Percentiles rank a stretch among this genome's conserved stretches.
Conservation (phyloP, 805 yeast species). For the Torulaspora delbrueckii region DNA sequence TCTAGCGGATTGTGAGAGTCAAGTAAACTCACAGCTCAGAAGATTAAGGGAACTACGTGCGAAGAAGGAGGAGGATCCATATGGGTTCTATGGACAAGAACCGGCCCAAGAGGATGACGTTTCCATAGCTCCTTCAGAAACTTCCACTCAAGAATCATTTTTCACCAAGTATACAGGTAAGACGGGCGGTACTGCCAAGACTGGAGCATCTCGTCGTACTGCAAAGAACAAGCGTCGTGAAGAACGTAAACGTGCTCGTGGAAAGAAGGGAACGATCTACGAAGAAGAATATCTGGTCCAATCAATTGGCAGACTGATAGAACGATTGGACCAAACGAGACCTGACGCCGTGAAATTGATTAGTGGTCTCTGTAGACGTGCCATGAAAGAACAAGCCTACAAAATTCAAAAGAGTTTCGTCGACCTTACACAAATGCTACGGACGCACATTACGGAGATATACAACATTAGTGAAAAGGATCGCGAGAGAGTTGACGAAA, state of each 20-base stretch:
- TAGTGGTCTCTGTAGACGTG: conserved; percentile 70
- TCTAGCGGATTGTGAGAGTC: conserved; percentile 88
- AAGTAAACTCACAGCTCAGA: conserved; percentile 72
- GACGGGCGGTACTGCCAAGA: conserved; percentile 91
- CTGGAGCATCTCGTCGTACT: conserved; percentile 91
- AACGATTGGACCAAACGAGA: conserved; percentile 68
- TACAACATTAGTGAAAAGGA: conserved; percentile 79
- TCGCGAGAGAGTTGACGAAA: conserved; percentile 82
- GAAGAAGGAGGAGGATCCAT: conserved; percentile 81
- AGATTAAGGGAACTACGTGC: conserved; percentile 80
- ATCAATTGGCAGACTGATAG: conserved; percentile 83
- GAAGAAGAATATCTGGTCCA: conserved; percentile 92
- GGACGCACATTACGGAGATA: conserved; percentile 65
- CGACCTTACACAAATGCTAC: conserved; percentile 51
- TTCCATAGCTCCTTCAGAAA: conserved; percentile 89
- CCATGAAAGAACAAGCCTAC: conserved; percentile 71
- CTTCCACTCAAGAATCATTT: conserved; percentile 87
- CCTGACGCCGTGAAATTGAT: conserved; percentile 70
- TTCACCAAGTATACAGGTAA: conserved; percentile 96
- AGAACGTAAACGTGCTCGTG: conserved; percentile 92
- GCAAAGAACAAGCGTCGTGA: conserved; percentile 90
- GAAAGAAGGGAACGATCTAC: conserved; percentile 95
- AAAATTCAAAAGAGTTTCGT: conserved; percentile 67
- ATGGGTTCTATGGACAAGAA: conserved; percentile 71
- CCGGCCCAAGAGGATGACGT: conserved; percentile 87